Base-by-base conservation (phyloP, 768 basidiomycete genomes). In the Kwoniella botswanensis region DNA sequence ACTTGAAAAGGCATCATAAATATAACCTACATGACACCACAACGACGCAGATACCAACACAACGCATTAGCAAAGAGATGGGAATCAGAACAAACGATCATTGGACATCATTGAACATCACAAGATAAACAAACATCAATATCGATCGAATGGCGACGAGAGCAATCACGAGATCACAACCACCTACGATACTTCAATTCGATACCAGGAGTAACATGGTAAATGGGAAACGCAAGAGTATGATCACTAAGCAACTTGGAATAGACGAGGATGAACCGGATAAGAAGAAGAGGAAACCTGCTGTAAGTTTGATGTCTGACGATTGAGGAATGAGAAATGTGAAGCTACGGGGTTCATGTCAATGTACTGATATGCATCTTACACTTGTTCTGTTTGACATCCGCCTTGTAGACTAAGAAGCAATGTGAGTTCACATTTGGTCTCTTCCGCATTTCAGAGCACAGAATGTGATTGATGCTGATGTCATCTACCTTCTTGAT, bases 201-300 rank as follows among this genome's bases (percentile, higher is more conserved):
- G 52, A 63, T 53, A 29, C 42, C 2, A 62, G 10, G 35, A 55
- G 35, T 41, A 63, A 63, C 13, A 71, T 71, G 71, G 55, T 71
- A 15, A 62, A 42, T 29, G 66, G 66, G 71, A 68, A 65, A 63
- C 22, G 66, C 56, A 68, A 65, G 50, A 68, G 71, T 43, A 67
- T 67, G 65, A 22, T 57, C 13, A 52, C 58, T 15, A 43, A 63
- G 60, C 22, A 35, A 59, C 35, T 21, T 46, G 63, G 18, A 26
- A 60, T 29, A 41, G 65, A 61, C 3, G 68, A 60, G 56, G 67
- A 57, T 21, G 72, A 65, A 26, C 67, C 64, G 9, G 68, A 73
- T 21, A 69, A 65, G 59, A 73, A 70, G 64, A 73, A 67, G 68
- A 59, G 64, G 41, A 73, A 73, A 42, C 61, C 56, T 42, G 53